These are phyloP conservation scores for Lepidium aucheri DNA, from an alignment of 345 rosid species.

Conservation along the genomic window DNA sequence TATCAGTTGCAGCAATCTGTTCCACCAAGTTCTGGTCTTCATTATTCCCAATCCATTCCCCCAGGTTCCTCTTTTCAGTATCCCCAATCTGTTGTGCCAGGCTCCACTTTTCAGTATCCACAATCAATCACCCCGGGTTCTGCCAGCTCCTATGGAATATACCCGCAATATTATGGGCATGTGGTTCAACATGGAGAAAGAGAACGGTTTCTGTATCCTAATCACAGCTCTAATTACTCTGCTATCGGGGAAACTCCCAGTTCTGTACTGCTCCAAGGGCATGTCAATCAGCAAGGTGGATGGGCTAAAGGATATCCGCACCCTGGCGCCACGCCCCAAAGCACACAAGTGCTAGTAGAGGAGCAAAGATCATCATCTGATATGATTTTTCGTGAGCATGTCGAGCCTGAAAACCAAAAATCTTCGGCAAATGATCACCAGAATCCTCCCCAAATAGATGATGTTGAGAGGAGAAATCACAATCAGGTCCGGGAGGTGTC, in stretches of 20 bases:
- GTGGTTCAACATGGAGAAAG: conserved; percentile 37
- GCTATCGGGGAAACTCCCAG: conserved; percentile 31
- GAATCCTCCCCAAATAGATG: conserved; percentile 27
- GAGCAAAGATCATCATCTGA: conserved; percentile 35
- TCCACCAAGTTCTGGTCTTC: conserved; percentile 21
- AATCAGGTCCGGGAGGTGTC: conserved; percentile 32
- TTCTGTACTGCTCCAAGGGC: conserved; percentile 34
- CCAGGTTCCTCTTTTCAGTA: conserved; percentile 17
- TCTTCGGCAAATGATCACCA: conserved; percentile 21
- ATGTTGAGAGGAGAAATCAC: conserved; percentile 33
- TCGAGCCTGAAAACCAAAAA: conserved; percentile 27
- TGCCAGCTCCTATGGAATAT: conserved; percentile 37
- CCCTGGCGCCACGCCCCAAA: conserved; percentile 34
- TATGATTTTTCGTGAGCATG: conserved; percentile 29
- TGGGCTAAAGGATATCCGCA: conserved; percentile 30
- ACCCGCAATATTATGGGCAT: conserved; percentile 39
- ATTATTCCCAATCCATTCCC: conserved; percentile 23
- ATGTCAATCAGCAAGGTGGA: conserved; percentile 34
- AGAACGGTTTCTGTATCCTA: conserved; percentile 34
- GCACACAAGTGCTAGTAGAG: conserved; percentile 25
- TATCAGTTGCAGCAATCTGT: conserved; percentile 23
- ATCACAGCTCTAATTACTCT: conserved; percentile 29
- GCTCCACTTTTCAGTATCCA: conserved; percentile 36
- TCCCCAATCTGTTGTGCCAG: conserved; percentile 13
- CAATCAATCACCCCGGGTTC: conserved; percentile 33